Conservation (phyloP, 768 basidiomycete genomes). For the Naganishia kalamii region DNA sequence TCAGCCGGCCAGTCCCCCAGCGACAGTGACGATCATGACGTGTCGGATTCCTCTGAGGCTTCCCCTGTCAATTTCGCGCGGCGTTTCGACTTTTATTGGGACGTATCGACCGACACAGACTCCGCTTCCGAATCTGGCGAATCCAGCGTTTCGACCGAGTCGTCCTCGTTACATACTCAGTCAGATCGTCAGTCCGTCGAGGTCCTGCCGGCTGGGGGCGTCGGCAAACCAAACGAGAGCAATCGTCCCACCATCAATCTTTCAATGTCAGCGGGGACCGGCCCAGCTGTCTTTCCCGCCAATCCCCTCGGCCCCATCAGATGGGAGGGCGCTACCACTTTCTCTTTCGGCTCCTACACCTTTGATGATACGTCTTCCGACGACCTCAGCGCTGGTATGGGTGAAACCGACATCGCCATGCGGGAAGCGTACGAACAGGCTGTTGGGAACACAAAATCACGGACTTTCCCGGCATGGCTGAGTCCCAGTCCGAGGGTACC, state of each 20-base stretch:
- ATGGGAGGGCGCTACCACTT: not conserved
- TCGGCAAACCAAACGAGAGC: not conserved
- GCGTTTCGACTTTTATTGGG: not conserved
- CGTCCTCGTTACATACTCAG: not conserved
- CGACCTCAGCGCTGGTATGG: not conserved
- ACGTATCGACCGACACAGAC: not conserved
- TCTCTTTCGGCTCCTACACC: not conserved
- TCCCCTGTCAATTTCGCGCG: not conserved
- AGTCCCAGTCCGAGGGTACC: too few species aligned
- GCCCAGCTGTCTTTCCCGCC: not conserved
- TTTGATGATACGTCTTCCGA: not conserved
- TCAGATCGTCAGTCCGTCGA: not conserved
- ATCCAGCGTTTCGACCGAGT: not conserved
- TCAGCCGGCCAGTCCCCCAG: too few species aligned
- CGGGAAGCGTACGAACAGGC: not conserved
- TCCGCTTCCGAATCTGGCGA: not conserved
- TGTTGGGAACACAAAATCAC: not conserved
- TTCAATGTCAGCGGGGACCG: not conserved
- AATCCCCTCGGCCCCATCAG: slow-evolving; percentile 1
- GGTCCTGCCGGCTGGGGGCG: not conserved
- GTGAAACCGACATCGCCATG: not conserved
- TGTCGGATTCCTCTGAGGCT: not conserved
- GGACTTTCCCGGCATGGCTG: not conserved
- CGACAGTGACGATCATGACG: not conserved
- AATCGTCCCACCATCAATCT: not conserved